These are phyloP conservation scores for Cordyceps cicadae DNA, from an alignment of 2,329 filamentous ascomycete species.

Conservation along the genomic window DNA sequence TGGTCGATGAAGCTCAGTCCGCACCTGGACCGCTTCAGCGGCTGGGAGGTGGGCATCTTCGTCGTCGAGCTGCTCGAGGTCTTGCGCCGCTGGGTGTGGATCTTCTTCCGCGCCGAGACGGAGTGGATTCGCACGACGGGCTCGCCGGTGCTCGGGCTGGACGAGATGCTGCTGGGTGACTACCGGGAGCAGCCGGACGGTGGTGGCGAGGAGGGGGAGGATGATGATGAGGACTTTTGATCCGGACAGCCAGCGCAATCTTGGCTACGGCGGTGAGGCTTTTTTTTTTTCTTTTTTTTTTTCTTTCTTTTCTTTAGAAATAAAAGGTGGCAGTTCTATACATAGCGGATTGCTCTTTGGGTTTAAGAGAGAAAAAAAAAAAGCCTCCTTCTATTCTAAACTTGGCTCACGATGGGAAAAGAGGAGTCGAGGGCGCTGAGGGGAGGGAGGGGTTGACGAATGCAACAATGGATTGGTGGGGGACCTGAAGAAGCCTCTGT, in stretches of 20 bases:
- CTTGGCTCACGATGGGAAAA: background rate
- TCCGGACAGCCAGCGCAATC: background rate
- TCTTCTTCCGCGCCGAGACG: conserved; percentile 90
- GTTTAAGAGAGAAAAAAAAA: background rate
- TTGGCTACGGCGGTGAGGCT: background rate
- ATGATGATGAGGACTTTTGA: background rate
- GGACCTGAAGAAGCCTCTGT: no score
- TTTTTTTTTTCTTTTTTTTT: no score
- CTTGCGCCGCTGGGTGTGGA: conserved; percentile 86
- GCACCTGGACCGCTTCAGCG: conserved; percentile 73
- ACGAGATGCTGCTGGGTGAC: conserved; percentile 69
- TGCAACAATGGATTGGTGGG: background rate
- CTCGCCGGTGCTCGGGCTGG: conserved; percentile 43
- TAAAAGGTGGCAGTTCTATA: no score
- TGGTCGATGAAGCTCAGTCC: conserved; percentile 85
- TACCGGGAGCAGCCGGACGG: conserved; percentile 56
- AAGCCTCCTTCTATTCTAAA: background rate
- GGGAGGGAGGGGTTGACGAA: no score
- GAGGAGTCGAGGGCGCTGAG: background rate
- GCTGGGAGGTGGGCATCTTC: conserved; percentile 84
- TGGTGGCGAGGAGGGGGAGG: conserved; percentile 29
- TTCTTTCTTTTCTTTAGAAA: no score
- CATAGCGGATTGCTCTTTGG: background rate
- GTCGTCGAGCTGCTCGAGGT: conserved; percentile 81
- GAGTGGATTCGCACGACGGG: conserved; percentile 67